Base-by-base conservation (phyloP, 2,329 filamentous ascomycete species). In the Shiraia sp. region DNA sequence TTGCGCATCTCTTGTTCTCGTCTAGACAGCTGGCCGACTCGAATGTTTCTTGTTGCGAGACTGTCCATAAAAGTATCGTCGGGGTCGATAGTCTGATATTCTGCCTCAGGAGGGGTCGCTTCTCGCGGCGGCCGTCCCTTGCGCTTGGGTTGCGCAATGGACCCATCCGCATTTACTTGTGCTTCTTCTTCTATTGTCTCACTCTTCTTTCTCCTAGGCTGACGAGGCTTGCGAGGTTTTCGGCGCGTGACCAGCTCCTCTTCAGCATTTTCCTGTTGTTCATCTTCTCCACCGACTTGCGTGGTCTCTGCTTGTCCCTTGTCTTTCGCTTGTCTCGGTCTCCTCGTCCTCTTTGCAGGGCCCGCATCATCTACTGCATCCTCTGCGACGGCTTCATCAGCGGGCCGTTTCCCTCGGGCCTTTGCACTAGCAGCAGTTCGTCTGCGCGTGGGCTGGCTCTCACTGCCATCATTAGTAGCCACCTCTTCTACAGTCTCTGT, bases 21-120 rank as follows among this genome's bases (percentile, higher is more conserved):
- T 57, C 83, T 85, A 41, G 89, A 91, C 45, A 86, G 83, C 64
- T 87, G 88, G 42, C 88, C 88, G 41, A 86, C 85, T 15, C 87
- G 72, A 16, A 66, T 59, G 27, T 64, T 58, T 14, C 89, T 86
- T 47, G 79, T 81, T 35, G 82, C 87, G 3, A 93, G 70, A 42
- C 90, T 86, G 30, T 78, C 79, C 83, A 93, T 89, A 39, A 82
- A 88, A 17, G 87, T 78, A 3, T 77, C 79, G 16, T 79, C 78
- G 15, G 81, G 75, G 59, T 90, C 85, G 40, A 92, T 83, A 57
- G 57, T 45, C 35, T 59, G 70, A 32, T 69, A 51, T 49, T 69
- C 66, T 6, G 67, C 63, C 37, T 48, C 79, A 7, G 60, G 51
- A 12, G 63, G 68, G 6, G 67, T 68, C 12, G 51, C 40, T 34